Conservation (phyloP, 2,329 filamentous ascomycete genomes). For the Fonsecaea multimorphosa region DNA sequence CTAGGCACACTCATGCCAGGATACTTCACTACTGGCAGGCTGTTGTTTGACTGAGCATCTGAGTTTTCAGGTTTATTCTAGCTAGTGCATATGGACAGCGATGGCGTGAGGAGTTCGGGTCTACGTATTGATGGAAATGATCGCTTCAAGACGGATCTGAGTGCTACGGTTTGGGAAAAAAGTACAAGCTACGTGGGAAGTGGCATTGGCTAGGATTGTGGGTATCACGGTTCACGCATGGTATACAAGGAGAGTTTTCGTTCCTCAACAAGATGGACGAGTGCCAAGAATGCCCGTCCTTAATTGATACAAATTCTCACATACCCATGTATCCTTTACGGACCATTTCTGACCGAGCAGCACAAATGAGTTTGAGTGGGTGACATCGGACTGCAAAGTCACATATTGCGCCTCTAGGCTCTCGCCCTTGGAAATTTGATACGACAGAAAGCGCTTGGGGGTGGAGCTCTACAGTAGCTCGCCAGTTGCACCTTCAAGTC, state of each 20-base stretch:
- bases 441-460: too few species aligned
- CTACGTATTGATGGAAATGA: background rate
- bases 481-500: too few species aligned
- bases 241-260: background rate
- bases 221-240: background rate
- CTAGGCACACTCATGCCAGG: background rate
- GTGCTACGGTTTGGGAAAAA: constrained; percentile 9
- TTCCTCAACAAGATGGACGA: background rate
- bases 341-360: too few species aligned
- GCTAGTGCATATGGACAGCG: constrained; percentile 19
- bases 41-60: background rate
- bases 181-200: background rate
- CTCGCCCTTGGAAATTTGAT: too few species aligned
- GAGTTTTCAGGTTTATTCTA: background rate
- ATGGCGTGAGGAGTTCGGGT: constrained; percentile 21
- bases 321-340: too few species aligned
- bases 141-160: background rate
- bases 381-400: too few species aligned
- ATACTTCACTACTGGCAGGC: background rate
- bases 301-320: background rate
- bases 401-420: too few species aligned
- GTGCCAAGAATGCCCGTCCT: background rate
- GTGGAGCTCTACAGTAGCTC: too few species aligned
- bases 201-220: background rate
- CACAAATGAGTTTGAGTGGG: too few species aligned